Evolutionary conservation across 768 basidiomycete species (phyloP).

Genomic region (Russula sp.): DNA sequence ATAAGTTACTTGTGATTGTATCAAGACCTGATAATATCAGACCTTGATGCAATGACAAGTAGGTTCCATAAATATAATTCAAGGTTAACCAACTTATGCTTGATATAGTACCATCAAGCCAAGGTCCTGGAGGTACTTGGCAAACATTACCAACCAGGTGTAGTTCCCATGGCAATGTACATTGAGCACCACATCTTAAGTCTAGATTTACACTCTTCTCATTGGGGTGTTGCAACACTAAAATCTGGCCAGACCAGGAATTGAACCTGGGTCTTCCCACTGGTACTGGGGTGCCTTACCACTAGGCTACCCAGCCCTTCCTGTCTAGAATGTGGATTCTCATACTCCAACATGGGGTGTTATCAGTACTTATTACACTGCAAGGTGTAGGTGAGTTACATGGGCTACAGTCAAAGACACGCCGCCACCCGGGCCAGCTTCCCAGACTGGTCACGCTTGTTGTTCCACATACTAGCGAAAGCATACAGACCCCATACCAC

Average conservation of each 20-base stretch:
- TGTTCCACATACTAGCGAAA: slow-evolving; percentile 47
- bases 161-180: slow-evolving; percentile 39
- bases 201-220: not conserved
- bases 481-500: slow-evolving; percentile 41
- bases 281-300: too few species aligned
- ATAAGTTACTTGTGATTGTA: too few species aligned
- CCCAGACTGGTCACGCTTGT: not conserved
- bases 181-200: not conserved
- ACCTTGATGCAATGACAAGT: too few species aligned
- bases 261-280: too few species aligned
- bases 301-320: too few species aligned
- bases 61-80: too few species aligned
- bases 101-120: too few species aligned
- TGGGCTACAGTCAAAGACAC: not conserved
- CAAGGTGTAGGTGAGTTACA: not conserved
- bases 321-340: too few species aligned
- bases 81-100: too few species aligned
- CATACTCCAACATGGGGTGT: too few species aligned
- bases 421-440: not conserved
- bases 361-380: not conserved
- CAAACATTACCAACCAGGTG: slow-evolving; percentile 27
- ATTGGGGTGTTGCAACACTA: not conserved
- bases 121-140: slow-evolving; percentile 68
- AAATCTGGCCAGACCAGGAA: too few species aligned
- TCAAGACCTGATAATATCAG: too few species aligned